These are phyloP conservation scores for Penicillium janthinellum DNA, from an alignment of 2,329 filamentous ascomycete genomes.

Conservation along the genomic window DNA sequence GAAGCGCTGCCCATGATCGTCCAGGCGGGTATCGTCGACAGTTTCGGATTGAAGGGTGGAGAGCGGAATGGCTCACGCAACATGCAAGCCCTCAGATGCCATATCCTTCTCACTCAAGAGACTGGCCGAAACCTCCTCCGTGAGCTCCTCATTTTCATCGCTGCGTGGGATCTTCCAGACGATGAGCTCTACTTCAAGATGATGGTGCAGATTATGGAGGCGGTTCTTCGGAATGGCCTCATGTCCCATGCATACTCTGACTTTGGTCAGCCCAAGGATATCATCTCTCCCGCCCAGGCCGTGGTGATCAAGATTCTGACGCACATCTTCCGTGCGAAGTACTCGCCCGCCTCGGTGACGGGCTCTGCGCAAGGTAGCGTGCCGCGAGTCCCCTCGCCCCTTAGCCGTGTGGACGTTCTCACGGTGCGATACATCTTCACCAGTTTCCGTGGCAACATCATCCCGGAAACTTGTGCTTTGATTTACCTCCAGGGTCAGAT, in stretches of 20 bases:
- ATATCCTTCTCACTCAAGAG: conserved; percentile 85
- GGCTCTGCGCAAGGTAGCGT: conserved; percentile 56
- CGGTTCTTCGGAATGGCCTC: conserved; percentile 83
- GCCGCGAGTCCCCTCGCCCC: conserved; percentile 58
- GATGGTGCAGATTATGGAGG: conserved; percentile 93
- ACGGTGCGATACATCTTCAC: conserved; percentile 88
- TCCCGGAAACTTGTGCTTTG: conserved; percentile 90
- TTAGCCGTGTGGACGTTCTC: conserved; percentile 60
- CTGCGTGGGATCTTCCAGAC: conserved; percentile 93
- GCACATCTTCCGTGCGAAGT: conserved; percentile 75
- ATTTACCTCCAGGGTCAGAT: conserved; percentile 94
- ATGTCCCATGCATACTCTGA: conserved; percentile 92
- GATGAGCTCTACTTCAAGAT: conserved; percentile 95
- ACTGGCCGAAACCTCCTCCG: conserved; percentile 86
- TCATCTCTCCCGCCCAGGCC: conserved; percentile 92
- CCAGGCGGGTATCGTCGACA: conserved; percentile 89
- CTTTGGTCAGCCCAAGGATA: conserved; percentile 89
- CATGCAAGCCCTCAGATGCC: conserved; percentile 85
- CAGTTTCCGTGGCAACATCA: conserved; percentile 87
- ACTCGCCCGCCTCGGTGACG: conserved; percentile 50
- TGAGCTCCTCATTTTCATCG: conserved; percentile 92
- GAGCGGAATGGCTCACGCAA: conserved; percentile 65
- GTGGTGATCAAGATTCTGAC: conserved; percentile 89
- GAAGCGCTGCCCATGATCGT: conserved; percentile 97
- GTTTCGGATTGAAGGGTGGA: conserved; percentile 69